Conservation (phyloP, 345 rosid species). For the Xanthoceras sorbifolium region DNA sequence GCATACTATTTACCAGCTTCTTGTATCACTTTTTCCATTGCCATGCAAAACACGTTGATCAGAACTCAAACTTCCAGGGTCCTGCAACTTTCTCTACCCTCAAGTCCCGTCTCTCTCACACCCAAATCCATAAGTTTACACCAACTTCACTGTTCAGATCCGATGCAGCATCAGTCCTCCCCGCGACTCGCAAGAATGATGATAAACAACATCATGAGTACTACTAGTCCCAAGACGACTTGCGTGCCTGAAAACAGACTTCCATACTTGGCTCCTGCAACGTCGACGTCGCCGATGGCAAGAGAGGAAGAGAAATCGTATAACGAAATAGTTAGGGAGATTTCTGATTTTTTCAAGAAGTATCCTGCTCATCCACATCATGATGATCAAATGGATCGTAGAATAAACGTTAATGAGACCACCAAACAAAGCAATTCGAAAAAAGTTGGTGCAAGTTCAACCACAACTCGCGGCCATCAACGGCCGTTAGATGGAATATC, state of each 20-base stretch:
- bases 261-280: background rate
- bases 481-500: constrained; percentile 16
- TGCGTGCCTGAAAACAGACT: background rate
- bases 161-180: background rate
- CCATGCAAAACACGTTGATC: background rate
- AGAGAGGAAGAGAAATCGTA: background rate
- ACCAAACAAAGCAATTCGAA: background rate
- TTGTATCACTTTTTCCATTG: background rate
- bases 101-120: background rate
- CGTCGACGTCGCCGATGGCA: background rate
- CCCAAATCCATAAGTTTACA: background rate
- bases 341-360: background rate
- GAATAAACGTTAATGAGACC: background rate
- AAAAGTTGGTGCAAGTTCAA: constrained; percentile 11
- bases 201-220: background rate
- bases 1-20: background rate
- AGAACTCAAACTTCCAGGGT: background rate
- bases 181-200: background rate
- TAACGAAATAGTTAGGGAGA: background rate
- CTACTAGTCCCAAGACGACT: background rate
- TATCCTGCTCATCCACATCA: background rate
- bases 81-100: background rate
- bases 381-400: background rate
- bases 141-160: background rate
- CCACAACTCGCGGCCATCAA: constrained; percentile 13